Evolutionary conservation across 805 yeast species (phyloP).

Genomic region (Metschnikowia dekortorum): DNA sequence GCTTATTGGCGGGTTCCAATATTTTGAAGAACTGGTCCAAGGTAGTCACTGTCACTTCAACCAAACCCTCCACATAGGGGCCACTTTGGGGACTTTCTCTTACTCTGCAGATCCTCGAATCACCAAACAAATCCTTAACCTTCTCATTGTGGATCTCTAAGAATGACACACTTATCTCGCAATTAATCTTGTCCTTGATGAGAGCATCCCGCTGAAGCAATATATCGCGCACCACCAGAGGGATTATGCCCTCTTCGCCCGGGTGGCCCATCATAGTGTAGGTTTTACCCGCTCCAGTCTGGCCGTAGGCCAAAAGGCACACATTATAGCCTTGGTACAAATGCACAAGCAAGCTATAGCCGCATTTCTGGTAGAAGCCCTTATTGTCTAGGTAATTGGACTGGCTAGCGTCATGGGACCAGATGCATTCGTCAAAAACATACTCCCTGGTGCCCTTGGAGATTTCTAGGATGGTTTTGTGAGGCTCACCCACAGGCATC

Average conservation of each 20-base stretch:
- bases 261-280: conserved; percentile 40
- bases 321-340: conserved; percentile 48
- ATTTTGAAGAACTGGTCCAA: conserved; percentile 45
- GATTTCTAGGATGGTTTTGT: conserved; percentile 16
- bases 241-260: conserved; percentile 35
- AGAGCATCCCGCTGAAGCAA: conserved; percentile 40
- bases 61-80: conserved; percentile 67
- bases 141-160: conserved; percentile 77
- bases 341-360: conserved; percentile 49
- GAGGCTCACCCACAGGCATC: conserved; percentile 26
- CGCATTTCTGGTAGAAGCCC: conserved; percentile 49
- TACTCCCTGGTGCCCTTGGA: conserved; percentile 35
- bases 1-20: conserved; percentile 48
- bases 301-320: conserved; percentile 42
- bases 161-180: conserved; percentile 50
- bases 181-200: conserved; percentile 33
- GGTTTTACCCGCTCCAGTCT: conserved; percentile 42
- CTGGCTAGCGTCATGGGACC: conserved; percentile 39
- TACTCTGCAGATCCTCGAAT: conserved; percentile 39
- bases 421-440: conserved; percentile 49
- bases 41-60: conserved; percentile 47
- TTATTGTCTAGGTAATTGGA: conserved; percentile 43
- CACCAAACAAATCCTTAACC: conserved; percentile 56
- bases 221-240: conserved; percentile 47
- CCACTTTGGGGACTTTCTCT: conserved; percentile 65